Conservation (phyloP, 2,329 filamentous ascomycete species). For the Talaromyces pinophilus region DNA sequence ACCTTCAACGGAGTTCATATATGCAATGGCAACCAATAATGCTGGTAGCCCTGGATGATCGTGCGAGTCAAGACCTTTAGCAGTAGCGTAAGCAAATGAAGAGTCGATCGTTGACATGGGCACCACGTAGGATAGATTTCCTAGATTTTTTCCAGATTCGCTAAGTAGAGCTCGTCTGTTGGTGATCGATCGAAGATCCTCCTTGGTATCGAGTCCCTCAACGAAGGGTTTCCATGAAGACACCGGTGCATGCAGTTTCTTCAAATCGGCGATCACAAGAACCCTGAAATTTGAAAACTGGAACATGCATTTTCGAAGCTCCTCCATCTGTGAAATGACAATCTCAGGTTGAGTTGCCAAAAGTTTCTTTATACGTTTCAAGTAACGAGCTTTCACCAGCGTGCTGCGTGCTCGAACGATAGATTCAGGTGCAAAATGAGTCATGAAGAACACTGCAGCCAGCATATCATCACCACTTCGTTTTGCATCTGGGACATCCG, state of each 20-base stretch:
- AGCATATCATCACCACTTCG: slow-evolving; percentile 71
- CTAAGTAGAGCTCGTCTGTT: slow-evolving; percentile 71
- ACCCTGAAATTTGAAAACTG: slow-evolving; percentile 82
- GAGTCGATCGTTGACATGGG: slow-evolving; percentile 92
- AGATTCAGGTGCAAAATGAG: slow-evolving; percentile 76
- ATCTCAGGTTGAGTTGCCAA: slow-evolving; percentile 73
- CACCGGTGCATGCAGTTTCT: slow-evolving; percentile 72
- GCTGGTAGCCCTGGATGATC: slow-evolving; percentile 77
- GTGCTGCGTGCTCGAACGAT: slow-evolving; percentile 76
- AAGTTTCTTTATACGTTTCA: slow-evolving; percentile 80
- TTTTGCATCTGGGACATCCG: slow-evolving; percentile 90
- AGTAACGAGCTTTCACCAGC: slow-evolving; percentile 81
- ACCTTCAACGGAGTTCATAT: slow-evolving; percentile 90
- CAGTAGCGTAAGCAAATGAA: slow-evolving; percentile 78
- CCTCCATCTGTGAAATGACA: slow-evolving; percentile 75
- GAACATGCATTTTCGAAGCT: slow-evolving; percentile 73
- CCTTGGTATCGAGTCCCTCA: slow-evolving; percentile 52
- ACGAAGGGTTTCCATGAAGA: slow-evolving; percentile 73
- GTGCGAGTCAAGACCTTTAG: slow-evolving; percentile 72
- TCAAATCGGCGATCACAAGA: slow-evolving; percentile 78
- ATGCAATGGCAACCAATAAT: slow-evolving; percentile 82
- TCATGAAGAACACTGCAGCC: slow-evolving; percentile 66
- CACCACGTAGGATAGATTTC: slow-evolving; percentile 74
- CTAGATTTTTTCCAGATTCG: slow-evolving; percentile 71
- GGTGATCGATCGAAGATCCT: slow-evolving; percentile 68